A percentile compares a stretch with the other conserved stretches of the same genome.
Conservation (phyloP, 257 asterid species). For the Craterostigma plantagineum region DNA sequence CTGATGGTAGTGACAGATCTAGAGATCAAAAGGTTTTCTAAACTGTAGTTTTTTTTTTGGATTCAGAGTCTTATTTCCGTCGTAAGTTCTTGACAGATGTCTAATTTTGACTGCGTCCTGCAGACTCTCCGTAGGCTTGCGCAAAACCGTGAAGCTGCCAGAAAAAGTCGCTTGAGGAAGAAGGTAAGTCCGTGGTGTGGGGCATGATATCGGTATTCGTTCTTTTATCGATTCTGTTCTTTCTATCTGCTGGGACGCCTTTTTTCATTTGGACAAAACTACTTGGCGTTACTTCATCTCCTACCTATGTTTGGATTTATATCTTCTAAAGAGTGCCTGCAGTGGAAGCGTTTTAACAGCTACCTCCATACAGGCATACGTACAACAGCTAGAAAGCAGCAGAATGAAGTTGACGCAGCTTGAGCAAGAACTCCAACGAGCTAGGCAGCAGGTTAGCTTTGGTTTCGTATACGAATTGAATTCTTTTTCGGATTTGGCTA, state of each 20-base stretch:
- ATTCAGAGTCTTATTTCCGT: neutral
- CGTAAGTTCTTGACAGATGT: neutral
- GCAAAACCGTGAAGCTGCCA: constrained; percentile 98
- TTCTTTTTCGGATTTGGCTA: constrained; percentile 11
- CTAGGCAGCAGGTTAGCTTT: constrained; percentile 99
- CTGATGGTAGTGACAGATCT: constrained; percentile 94
- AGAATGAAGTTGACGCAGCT: constrained; percentile 98
- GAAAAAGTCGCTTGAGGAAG: constrained; percentile 89
- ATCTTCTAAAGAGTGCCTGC: neutral
- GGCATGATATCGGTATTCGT: too few relatives aligned
- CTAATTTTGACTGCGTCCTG: constrained; percentile 8
- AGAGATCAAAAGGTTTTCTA: constrained; percentile 84
- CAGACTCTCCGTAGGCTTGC: constrained; percentile 89
- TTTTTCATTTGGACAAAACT: too few relatives aligned
- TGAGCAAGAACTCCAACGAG: constrained; percentile 98
- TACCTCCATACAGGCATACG: constrained; percentile 51
- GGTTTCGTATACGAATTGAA: constrained; percentile 6
- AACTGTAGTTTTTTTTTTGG: constrained; percentile 4
- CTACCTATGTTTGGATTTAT: too few relatives aligned
- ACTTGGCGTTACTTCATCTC: too few relatives aligned
- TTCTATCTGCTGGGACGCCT: neutral
- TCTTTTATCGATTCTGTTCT: neutral
- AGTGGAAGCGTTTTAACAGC: neutral
- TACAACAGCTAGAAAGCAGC: constrained; percentile 95
- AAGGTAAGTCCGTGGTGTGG: constrained; percentile 24